Conservation (phyloP, 768 basidiomycete genomes). For the Pleurotus salmoneostramineus region DNA sequence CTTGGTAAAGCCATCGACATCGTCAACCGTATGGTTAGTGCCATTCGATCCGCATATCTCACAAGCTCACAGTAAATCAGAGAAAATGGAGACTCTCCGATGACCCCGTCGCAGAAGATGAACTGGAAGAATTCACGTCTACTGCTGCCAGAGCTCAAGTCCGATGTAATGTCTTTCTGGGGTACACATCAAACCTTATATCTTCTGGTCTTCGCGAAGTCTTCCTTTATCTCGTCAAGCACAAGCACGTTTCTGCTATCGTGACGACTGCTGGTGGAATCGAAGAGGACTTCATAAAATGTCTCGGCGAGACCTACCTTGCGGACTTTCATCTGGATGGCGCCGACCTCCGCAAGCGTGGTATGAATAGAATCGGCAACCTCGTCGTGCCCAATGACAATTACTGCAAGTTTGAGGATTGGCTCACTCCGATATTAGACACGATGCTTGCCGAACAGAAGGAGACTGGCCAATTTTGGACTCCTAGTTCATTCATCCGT, state of each 20-base stretch:
- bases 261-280: constrained; percentile 98
- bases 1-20: constrained; percentile 85
- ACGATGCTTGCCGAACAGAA: constrained; percentile 88
- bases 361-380: constrained; percentile 98
- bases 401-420: constrained; percentile 99
- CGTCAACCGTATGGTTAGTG: constrained; percentile 85
- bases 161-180: constrained; percentile 88
- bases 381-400: constrained; percentile 96
- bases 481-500: constrained; percentile 90
- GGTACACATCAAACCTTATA: constrained; percentile 98
- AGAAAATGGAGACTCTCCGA: constrained; percentile 87
- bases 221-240: constrained; percentile 87
- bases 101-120: constrained; percentile 69
- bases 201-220: constrained; percentile 96
- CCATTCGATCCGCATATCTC: constrained; percentile 10
- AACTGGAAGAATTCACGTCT: constrained; percentile 60
- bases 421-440: constrained; percentile 94
- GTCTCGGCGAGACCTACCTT: constrained; percentile 93
- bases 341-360: constrained; percentile 76
- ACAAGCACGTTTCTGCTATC: constrained; percentile 83
- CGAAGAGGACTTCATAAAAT: constrained; percentile 99
- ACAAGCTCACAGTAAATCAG: constrained; percentile 31
- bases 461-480: constrained; percentile 67
- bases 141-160: constrained; percentile 62
- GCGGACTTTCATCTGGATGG: constrained; percentile 93